Evolutionary conservation across 176 grass and related monocot genomes (phyloP).

Genomic region (Juncus inflexus): DNA sequence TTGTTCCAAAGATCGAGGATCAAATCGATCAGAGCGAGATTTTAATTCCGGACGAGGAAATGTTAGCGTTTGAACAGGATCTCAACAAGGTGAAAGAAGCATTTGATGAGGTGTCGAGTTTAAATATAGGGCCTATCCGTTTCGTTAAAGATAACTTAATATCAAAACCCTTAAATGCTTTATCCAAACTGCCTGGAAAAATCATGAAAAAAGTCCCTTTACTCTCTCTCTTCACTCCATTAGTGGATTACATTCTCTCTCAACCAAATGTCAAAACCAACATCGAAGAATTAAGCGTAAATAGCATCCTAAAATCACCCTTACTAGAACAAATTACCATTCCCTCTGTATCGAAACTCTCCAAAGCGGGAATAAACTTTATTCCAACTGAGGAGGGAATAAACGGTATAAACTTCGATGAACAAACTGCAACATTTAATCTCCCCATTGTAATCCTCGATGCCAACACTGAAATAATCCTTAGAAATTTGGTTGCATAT

Average conservation of each 20-base stretch:
- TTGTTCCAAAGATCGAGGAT: conserved; percentile 42
- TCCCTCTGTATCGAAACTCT: conserved; percentile 53
- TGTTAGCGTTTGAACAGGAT: neutral
- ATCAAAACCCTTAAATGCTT: conserved; percentile 25
- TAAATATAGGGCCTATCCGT: conserved; percentile 38
- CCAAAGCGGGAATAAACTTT: conserved; percentile 41
- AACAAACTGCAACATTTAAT: conserved; percentile 38
- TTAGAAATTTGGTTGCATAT: conserved; percentile 75
- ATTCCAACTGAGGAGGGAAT: conserved; percentile 41
- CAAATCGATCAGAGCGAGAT: neutral
- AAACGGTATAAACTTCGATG: conserved; percentile 45
- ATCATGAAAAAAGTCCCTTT: conserved; percentile 49
- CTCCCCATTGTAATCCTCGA: conserved; percentile 55
- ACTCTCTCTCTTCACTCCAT: conserved; percentile 41
- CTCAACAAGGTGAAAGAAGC: conserved; percentile 11
- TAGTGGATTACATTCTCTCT: conserved; percentile 33
- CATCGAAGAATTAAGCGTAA: conserved; percentile 9
- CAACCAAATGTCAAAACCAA: conserved; percentile 21
- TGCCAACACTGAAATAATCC: conserved; percentile 48
- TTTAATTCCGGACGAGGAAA: neutral
- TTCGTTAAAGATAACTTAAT: conserved; percentile 42
- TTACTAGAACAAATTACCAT: conserved; percentile 78
- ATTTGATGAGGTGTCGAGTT: conserved; percentile 44
- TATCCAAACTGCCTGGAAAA: conserved; percentile 57
- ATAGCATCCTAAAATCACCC: conserved; percentile 33